phyloP scores from a whole-genome alignment of 2,329 filamentous ascomycete species.

The Aureobasidium sp. region DNA sequence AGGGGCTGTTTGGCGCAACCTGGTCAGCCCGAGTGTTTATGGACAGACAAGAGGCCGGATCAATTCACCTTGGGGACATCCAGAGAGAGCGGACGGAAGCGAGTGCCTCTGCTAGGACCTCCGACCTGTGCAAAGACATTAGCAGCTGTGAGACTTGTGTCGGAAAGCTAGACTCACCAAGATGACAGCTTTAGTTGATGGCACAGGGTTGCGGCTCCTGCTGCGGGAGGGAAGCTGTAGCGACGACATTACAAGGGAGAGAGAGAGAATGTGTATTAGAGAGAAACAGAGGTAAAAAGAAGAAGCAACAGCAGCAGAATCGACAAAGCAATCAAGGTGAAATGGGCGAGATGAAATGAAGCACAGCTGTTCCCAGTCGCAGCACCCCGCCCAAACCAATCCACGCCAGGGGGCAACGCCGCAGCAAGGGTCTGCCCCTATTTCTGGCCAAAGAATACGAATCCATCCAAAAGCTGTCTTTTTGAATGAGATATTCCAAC shows the following conservation, averaged over 20 bases:
- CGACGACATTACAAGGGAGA: conserved; percentile 11
- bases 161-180: conserved; percentile 53
- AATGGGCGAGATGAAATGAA: conserved; percentile 5
- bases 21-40: neutral
- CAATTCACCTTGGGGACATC: conserved; percentile 80
- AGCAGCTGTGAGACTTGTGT: conserved; percentile 11
- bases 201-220: conserved; percentile 31
- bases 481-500: neutral
- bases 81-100: conserved; percentile 89
- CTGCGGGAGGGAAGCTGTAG: conserved; percentile 28
- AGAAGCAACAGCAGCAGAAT: neutral
- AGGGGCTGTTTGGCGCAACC: conserved; percentile 58
- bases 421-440: neutral
- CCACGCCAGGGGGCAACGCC: conserved; percentile 8
- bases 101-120: conserved; percentile 88
- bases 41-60: neutral
- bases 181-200: conserved; percentile 87
- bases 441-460: neutral
- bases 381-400: neutral
- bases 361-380: neutral
- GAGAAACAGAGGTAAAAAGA: neutral
- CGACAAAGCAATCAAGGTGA: neutral
- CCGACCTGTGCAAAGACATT: conserved; percentile 59
- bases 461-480: neutral
- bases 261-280: neutral